Conservation (phyloP, 129 eudicot genomes). For the Pittosporum tobira region DNA sequence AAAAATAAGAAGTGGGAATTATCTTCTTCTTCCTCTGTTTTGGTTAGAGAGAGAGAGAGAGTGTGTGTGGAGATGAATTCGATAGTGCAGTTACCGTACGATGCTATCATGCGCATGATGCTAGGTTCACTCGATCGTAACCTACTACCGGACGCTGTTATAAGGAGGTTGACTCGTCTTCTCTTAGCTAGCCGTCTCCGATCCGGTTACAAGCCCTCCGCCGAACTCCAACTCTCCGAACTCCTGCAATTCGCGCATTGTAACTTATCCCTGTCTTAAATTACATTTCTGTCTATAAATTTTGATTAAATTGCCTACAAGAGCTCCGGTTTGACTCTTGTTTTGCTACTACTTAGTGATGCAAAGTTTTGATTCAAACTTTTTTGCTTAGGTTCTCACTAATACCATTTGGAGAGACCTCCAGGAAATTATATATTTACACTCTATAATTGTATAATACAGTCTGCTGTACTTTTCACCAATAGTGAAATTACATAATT, state of each 20-base stretch:
- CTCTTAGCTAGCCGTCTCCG: constrained; percentile 76
- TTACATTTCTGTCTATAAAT: background rate
- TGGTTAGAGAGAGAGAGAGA: constrained; percentile 3
- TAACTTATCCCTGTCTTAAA: constrained; percentile 13
- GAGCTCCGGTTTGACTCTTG: no score
- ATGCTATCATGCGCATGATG: constrained; percentile 64
- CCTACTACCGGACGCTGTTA: constrained; percentile 67
- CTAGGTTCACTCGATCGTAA: constrained; percentile 72
- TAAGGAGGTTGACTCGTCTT: constrained; percentile 68
- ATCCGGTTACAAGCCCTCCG: constrained; percentile 50
- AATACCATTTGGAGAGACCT: no score
- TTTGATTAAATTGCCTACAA: background rate
- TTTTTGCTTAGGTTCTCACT: no score
- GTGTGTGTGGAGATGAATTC: constrained; percentile 25
- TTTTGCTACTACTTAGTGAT: no score
- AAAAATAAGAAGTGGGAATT: background rate
- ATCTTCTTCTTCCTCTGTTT: background rate
- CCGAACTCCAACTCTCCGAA: constrained; percentile 55
- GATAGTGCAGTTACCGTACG: constrained; percentile 56
- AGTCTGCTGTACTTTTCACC: no score
- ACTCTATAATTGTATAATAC: no score
- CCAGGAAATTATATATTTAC: no score
- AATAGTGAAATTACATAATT: no score
- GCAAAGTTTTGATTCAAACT: no score
- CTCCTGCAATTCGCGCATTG: constrained; percentile 64